phyloP scores from a whole-genome alignment of 139 green algal genomes.

The Trebouxia sp. region DNA sequence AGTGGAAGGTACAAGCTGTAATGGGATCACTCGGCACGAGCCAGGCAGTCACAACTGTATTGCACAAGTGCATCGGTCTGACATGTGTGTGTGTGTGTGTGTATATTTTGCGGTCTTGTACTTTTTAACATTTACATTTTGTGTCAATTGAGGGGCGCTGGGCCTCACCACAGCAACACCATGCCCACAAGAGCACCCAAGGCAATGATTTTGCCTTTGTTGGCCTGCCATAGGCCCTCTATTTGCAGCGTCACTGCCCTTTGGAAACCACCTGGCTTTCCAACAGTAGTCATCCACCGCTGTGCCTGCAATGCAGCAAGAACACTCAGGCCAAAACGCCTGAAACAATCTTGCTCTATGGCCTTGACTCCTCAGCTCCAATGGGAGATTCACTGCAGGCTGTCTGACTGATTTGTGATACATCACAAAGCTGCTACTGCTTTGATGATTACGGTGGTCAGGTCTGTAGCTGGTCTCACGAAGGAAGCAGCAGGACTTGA shows the following conservation, averaged over 20 bases:
- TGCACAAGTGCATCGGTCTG: too few relatives aligned
- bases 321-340: neutral
- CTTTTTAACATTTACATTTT: too few relatives aligned
- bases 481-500: neutral
- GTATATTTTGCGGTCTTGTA: too few relatives aligned
- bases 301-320: conserved; percentile 36
- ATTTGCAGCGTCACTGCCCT: conserved; percentile 55
- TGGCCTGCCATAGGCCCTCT: conserved; percentile 62
- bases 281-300: conserved; percentile 29
- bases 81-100: neutral
- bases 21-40: neutral
- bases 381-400: neutral
- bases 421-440: neutral
- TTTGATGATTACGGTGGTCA: neutral
- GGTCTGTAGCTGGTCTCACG: neutral
- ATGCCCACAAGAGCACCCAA: conserved; percentile 27
- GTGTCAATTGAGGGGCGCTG: neutral
- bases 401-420: neutral
- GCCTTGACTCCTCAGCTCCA: neutral
- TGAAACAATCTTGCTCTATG: neutral
- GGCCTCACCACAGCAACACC: conserved; percentile 56
- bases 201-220: conserved; percentile 43
- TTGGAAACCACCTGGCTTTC: conserved; percentile 41
- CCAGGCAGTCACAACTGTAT: neutral
- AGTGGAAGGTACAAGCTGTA: neutral